Evolutionary conservation across 495 filamentous ascomycete genomes (phyloP).

Genomic region (Aspergillus incahuasiensis): DNA sequence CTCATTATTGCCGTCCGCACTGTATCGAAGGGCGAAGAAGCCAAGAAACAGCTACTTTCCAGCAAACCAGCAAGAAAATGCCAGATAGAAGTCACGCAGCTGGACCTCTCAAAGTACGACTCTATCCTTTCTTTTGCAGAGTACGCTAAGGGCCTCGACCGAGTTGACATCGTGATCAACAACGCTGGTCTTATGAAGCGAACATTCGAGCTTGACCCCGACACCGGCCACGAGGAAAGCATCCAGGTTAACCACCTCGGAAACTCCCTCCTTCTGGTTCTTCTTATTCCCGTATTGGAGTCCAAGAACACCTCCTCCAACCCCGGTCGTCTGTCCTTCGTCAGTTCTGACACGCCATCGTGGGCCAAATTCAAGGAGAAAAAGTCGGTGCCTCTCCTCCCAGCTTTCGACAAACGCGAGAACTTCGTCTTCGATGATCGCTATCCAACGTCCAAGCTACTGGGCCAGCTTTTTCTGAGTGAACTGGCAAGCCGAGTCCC

Average conservation of each 20-base stretch:
- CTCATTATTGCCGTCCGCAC: slow-evolving; percentile 50
- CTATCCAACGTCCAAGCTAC: slow-evolving; percentile 17
- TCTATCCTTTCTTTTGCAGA: slow-evolving; percentile 40
- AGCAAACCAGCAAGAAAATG: slow-evolving; percentile 20
- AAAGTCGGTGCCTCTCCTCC: neutral
- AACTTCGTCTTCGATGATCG: slow-evolving; percentile 3
- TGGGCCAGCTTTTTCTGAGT: slow-evolving; percentile 17
- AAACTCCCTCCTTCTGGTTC: slow-evolving; percentile 43
- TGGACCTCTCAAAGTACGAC: slow-evolving; percentile 46
- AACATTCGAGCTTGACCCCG: slow-evolving; percentile 21
- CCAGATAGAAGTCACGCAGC: slow-evolving; percentile 41
- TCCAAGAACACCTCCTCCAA: neutral
- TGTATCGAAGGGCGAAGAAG: slow-evolving; percentile 34
- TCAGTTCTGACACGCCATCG: slow-evolving; percentile 3
- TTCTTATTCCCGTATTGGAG: slow-evolving; percentile 35
- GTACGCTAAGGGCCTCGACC: slow-evolving; percentile 24
- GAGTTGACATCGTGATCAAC: slow-evolving; percentile 48
- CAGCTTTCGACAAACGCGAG: slow-evolving; percentile 1
- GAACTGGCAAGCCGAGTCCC: slow-evolving; percentile 11
- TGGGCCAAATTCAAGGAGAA: slow-evolving; percentile 13
- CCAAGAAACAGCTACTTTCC: slow-evolving; percentile 26
- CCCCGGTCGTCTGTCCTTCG: slow-evolving; percentile 2
- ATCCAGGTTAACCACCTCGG: slow-evolving; percentile 38
- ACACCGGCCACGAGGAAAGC: slow-evolving; percentile 39
- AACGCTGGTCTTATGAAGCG: slow-evolving; percentile 46